These are phyloP conservation scores for Gastrodia elata DNA, from an alignment of 106 monocot species.

Conservation along the genomic window DNA sequence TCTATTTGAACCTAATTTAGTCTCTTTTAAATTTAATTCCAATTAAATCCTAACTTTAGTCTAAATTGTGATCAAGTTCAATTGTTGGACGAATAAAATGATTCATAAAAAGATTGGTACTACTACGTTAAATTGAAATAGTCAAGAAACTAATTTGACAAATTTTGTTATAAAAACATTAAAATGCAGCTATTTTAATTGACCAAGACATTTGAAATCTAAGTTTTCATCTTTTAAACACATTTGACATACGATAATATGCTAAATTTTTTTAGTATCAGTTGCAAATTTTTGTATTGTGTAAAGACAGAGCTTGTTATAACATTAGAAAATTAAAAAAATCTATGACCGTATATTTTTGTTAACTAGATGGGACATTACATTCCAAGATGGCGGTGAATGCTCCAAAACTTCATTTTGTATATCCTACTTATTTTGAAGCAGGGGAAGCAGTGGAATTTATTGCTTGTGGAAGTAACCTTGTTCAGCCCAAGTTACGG, in stretches of 20 bases:
- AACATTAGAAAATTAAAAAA: neutral
- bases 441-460: slow-evolving; percentile 79
- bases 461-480: slow-evolving; percentile 78
- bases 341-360: neutral
- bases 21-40: too few relatives aligned
- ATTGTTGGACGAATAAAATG: too few relatives aligned
- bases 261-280: neutral
- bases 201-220: neutral
- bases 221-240: neutral
- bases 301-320: neutral
- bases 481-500: slow-evolving; percentile 77
- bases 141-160: too few relatives aligned
- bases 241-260: neutral
- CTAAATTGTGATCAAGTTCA: too few relatives aligned
- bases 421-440: slow-evolving; percentile 76
- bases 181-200: neutral
- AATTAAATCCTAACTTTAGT: too few relatives aligned
- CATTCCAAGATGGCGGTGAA: slow-evolving; percentile 66
- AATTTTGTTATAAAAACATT: too few relatives aligned
- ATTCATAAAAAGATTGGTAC: too few relatives aligned
- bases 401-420: slow-evolving; percentile 81
- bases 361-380: slow-evolving; percentile 69
- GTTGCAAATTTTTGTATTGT: neutral
- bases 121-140: too few relatives aligned
- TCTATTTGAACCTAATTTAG: too few relatives aligned